phyloP scores from a whole-genome alignment of 2,329 filamentous ascomycete genomes.

The Phialophora macrospora region DNA sequence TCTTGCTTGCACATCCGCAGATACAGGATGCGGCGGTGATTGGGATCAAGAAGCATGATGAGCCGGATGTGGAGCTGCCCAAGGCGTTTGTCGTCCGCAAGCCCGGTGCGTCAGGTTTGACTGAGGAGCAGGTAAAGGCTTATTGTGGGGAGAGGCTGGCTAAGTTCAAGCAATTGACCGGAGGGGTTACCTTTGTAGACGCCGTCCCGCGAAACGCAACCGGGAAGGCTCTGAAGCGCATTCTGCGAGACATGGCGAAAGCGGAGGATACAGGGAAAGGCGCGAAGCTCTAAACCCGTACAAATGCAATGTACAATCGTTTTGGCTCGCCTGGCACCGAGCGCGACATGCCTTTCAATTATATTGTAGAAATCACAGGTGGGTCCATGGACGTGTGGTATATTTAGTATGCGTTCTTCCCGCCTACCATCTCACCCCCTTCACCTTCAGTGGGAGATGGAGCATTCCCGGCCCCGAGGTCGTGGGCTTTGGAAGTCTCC shows the following conservation, averaged over 20 bases:
- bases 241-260: constrained; percentile 31
- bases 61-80: constrained; percentile 37
- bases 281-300: not conserved
- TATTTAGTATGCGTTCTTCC: not conserved
- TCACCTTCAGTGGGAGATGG: constrained; percentile 43
- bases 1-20: constrained; percentile 51
- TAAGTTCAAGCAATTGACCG: constrained; percentile 66
- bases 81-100: constrained; percentile 56
- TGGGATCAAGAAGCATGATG: constrained; percentile 48
- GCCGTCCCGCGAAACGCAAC: constrained; percentile 56
- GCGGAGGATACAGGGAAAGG: constrained; percentile 4
- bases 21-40: constrained; percentile 56
- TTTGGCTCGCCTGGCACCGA: not conserved
- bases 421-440: constrained; percentile 12
- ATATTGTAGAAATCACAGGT: not conserved
- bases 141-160: constrained; percentile 55
- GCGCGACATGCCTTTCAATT: not conserved
- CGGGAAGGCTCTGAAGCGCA: constrained; percentile 51
- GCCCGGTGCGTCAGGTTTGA: constrained; percentile 42
- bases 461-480: constrained; percentile 41
- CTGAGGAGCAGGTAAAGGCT: constrained; percentile 51
- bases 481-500: constrained; percentile 42
- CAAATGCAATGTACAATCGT: not conserved
- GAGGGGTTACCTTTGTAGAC: constrained; percentile 52
- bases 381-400: not conserved